Conservation (phyloP, 73 alveolate species). For the Stentor coeruleus region DNA sequence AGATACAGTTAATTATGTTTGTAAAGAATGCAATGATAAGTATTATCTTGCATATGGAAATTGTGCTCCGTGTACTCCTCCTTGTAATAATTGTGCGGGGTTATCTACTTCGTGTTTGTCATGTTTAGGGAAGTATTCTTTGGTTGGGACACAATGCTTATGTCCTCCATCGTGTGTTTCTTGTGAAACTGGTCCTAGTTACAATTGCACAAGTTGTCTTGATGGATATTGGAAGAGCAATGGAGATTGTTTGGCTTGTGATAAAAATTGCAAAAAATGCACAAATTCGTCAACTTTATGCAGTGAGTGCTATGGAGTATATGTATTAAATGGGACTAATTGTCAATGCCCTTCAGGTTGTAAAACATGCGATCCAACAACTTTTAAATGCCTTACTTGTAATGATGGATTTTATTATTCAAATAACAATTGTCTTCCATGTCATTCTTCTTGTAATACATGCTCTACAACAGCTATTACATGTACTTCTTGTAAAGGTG, state of each 20-base stretch:
- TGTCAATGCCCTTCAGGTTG: not conserved
- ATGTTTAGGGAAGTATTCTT: not conserved
- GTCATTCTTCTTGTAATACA: not conserved
- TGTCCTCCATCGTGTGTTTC: not conserved
- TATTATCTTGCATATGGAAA: not conserved
- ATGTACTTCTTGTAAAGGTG: not conserved
- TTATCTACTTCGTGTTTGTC: not conserved
- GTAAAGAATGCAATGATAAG: not conserved
- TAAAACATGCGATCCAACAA: not conserved
- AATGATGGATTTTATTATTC: not conserved
- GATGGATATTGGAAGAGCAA: not conserved
- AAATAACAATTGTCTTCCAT: not conserved
- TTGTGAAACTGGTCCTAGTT: not conserved
- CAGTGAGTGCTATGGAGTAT: too few relatives aligned
- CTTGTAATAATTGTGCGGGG: not conserved
- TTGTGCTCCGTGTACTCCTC: not conserved
- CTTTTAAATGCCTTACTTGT: not conserved
- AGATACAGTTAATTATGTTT: not conserved
- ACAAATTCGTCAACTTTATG: too few relatives aligned
- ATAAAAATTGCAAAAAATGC: not conserved
- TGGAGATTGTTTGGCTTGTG: not conserved
- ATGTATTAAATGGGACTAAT: too few relatives aligned
- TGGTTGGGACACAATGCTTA: not conserved
- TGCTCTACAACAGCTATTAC: not conserved
- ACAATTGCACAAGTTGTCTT: too few relatives aligned